Evolutionary conservation across 345 rosid species (phyloP).

Genomic region (Hirschfeldia incana): DNA sequence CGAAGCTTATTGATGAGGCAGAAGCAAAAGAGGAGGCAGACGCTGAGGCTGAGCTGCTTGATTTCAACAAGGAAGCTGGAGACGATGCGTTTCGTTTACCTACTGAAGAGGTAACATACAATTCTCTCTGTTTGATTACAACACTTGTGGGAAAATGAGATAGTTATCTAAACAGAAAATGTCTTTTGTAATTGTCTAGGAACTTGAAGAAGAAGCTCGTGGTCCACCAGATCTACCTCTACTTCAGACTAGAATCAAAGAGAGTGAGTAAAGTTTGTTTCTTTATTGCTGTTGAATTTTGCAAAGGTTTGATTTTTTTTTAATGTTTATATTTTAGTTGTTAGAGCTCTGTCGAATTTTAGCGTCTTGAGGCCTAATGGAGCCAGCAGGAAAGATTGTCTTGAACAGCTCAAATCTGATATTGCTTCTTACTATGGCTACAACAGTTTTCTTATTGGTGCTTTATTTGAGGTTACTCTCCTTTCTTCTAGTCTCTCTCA

Average conservation of each 20-base stretch:
- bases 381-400: constrained; percentile 62
- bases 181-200: constrained; percentile 44
- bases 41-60: constrained; percentile 57
- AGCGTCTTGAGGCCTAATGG: constrained; percentile 67
- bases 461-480: constrained; percentile 69
- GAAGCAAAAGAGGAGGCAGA: constrained; percentile 49
- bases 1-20: constrained; percentile 54
- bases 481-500: not conserved
- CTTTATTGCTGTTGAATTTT: not conserved
- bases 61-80: constrained; percentile 46
- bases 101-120: constrained; percentile 60
- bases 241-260: constrained; percentile 76
- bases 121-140: not conserved
- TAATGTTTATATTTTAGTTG: constrained; percentile 49
- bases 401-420: constrained; percentile 73
- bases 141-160: not conserved
- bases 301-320: not conserved
- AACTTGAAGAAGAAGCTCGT: constrained; percentile 73
- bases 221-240: constrained; percentile 76
- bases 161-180: not conserved
- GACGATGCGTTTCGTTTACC: constrained; percentile 89
- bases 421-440: constrained; percentile 85
- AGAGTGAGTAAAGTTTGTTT: constrained; percentile 51
- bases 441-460: constrained; percentile 78
- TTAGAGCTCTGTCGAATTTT: constrained; percentile 77